Conservation (phyloP, 2,329 filamentous ascomycete species). For the Monascus ruber region DNA sequence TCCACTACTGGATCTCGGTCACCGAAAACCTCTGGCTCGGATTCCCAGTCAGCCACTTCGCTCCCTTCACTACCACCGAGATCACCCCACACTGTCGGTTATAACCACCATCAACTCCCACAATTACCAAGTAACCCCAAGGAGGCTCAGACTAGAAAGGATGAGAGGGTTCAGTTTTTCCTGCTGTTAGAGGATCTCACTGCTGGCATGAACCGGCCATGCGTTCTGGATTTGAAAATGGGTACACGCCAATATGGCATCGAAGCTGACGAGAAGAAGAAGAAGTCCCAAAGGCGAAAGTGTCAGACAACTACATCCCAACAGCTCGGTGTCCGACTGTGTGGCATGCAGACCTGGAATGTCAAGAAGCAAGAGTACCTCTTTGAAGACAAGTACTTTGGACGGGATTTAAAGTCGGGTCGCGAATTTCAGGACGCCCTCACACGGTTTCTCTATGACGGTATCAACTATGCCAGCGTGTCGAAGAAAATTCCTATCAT, state of each 20-base stretch:
- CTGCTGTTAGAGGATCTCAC: slow-evolving; percentile 88
- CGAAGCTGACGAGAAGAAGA: slow-evolving; percentile 83
- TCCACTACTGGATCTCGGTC: neutral
- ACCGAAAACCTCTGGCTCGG: neutral
- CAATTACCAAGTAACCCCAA: slow-evolving; percentile 59
- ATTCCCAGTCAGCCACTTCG: neutral
- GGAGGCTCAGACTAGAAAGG: slow-evolving; percentile 49
- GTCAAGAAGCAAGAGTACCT: slow-evolving; percentile 68
- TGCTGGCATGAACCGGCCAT: slow-evolving; percentile 89
- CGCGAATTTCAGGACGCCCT: slow-evolving; percentile 80
- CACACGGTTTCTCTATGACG: slow-evolving; percentile 83
- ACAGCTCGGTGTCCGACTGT: slow-evolving; percentile 83
- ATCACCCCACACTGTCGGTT: neutral
- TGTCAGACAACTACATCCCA: slow-evolving; percentile 85
- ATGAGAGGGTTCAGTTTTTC: slow-evolving; percentile 74
- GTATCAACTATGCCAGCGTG: slow-evolving; percentile 67
- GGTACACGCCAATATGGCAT: slow-evolving; percentile 94
- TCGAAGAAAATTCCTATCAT: slow-evolving; percentile 79
- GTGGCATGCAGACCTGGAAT: slow-evolving; percentile 95
- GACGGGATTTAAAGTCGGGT: slow-evolving; percentile 75
- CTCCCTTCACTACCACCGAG: slow-evolving; percentile 16
- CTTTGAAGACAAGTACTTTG: slow-evolving; percentile 98
- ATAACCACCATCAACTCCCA: slow-evolving; percentile 9
- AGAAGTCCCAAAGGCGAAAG: slow-evolving; percentile 83
- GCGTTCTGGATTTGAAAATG: slow-evolving; percentile 98